phyloP scores from a whole-genome alignment of 2,329 filamentous ascomycete genomes.

The Pestalotiopsis sp. region DNA sequence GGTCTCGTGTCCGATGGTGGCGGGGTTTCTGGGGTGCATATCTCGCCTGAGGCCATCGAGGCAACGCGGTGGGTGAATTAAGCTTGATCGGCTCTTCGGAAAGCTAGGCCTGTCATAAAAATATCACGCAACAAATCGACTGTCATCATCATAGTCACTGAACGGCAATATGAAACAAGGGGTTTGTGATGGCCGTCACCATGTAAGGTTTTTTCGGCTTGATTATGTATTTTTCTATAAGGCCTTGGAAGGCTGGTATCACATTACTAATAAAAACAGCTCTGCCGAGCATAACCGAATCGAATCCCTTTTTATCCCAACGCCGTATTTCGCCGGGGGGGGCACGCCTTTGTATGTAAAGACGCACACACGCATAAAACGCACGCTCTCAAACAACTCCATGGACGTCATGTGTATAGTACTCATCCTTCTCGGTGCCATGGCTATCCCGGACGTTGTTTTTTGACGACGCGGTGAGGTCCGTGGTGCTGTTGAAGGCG shows the following conservation, averaged over 20 bases:
- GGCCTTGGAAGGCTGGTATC: neutral
- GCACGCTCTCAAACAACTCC: slow-evolving; percentile 3
- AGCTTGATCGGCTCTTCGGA: neutral
- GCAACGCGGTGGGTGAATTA: neutral
- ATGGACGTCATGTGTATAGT: neutral
- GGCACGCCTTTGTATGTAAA: neutral
- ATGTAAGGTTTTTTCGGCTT: neutral
- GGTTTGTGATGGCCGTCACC: neutral
- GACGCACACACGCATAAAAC: neutral
- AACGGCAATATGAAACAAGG: neutral
- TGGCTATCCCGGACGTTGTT: neutral
- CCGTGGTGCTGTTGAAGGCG: slow-evolving; percentile 6
- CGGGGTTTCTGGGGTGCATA: neutral
- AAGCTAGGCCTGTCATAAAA: neutral
- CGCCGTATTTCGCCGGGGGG: neutral
- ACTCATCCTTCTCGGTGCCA: slow-evolving; percentile 4
- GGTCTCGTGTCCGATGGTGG: neutral
- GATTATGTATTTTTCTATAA: neutral
- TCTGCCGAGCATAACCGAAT: neutral
- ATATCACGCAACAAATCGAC: neutral
- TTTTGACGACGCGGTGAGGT: neutral
- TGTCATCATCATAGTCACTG: neutral
- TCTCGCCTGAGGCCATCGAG: neutral
- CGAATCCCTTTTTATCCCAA: neutral
- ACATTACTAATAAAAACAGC: neutral